These are phyloP conservation scores for Skeletonema grethae DNA, from an alignment of 108 stramenopile genomes.

Conservation along the genomic window DNA sequence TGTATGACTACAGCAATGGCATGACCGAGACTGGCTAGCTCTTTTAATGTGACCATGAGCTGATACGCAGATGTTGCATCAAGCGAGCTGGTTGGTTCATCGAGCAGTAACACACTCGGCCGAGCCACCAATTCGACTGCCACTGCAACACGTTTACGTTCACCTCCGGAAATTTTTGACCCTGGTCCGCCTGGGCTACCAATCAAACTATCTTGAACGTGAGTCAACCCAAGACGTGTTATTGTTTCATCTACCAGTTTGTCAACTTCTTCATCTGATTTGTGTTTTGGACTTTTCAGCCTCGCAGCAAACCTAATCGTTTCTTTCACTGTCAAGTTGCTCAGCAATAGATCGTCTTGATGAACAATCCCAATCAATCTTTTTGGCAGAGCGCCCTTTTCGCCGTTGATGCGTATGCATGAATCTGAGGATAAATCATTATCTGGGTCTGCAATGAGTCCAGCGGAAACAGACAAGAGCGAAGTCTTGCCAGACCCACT, in stretches of 20 bases:
- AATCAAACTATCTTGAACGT: slow-evolving; percentile 66
- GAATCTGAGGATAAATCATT: slow-evolving; percentile 49
- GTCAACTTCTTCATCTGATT: slow-evolving; percentile 46
- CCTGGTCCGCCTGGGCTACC: slow-evolving; percentile 48
- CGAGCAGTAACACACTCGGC: slow-evolving; percentile 78
- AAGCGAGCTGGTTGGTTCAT: slow-evolving; percentile 71
- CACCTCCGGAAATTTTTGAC: slow-evolving; percentile 73
- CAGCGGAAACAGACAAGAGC: slow-evolving; percentile 66
- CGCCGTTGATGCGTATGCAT: slow-evolving; percentile 61
- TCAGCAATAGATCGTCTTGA: slow-evolving; percentile 85
- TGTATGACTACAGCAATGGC: slow-evolving; percentile 88
- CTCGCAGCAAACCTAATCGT: slow-evolving; percentile 80
- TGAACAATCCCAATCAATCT: slow-evolving; percentile 82
- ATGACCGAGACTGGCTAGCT: slow-evolving; percentile 58
- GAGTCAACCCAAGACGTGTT: slow-evolving; percentile 55
- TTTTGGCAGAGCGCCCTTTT: slow-evolving; percentile 59
- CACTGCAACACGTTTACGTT: slow-evolving; percentile 85
- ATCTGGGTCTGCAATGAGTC: slow-evolving; percentile 28
- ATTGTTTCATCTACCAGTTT: slow-evolving; percentile 67
- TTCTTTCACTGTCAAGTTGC: slow-evolving; percentile 84
- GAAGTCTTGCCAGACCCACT: slow-evolving; percentile 75
- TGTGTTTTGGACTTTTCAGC: slow-evolving; percentile 61
- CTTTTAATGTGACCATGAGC: slow-evolving; percentile 71
- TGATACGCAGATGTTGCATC: slow-evolving; percentile 80
- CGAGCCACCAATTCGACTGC: slow-evolving; percentile 83